Conservation (phyloP, 1,284 basidiomycete genomes). For the Coniophora puteana region DNA sequence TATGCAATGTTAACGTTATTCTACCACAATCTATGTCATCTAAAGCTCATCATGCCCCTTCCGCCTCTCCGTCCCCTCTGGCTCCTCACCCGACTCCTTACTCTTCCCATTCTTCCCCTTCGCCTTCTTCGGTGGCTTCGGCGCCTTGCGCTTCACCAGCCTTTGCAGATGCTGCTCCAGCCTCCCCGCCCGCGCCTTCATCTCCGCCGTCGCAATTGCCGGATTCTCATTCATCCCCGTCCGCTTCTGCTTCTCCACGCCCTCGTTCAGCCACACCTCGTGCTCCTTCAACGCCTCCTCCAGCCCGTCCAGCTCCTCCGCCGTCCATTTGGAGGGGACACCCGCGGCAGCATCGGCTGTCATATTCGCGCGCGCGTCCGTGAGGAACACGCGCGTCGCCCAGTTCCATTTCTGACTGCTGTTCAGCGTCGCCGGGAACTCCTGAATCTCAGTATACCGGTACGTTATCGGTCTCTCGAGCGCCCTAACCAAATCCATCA, state of each 20-base stretch:
- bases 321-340: constrained; percentile 73
- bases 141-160: constrained; percentile 62
- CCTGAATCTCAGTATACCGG: constrained; percentile 84
- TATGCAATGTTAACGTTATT: too few relatives aligned
- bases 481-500: constrained; percentile 40
- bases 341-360: constrained; percentile 54
- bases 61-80: constrained; percentile 16
- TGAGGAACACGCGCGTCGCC: constrained; percentile 76
- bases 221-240: constrained; percentile 77
- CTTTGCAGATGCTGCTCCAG: constrained; percentile 73
- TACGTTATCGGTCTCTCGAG: constrained; percentile 81
- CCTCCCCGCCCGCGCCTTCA: constrained; percentile 77
- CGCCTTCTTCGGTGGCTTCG: constrained; percentile 47
- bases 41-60: constrained; percentile 27
- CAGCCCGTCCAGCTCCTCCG: constrained; percentile 75
- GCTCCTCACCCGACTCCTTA: constrained; percentile 15
- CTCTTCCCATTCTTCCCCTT: constrained; percentile 12
- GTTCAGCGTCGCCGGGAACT: constrained; percentile 70
- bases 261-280: constrained; percentile 75
- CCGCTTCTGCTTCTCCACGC: constrained; percentile 76
- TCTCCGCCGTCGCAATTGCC: constrained; percentile 75
- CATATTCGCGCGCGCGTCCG: constrained; percentile 72
- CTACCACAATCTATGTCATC: too few relatives aligned
- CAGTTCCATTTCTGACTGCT: constrained; percentile 82
- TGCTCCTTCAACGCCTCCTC: constrained; percentile 74